Evolutionary conservation across 1,139 yeast genomes (phyloP), one percentile per base, ranked within the genome.

Genomic region (Lodderomyces jiufengensis): DNA sequence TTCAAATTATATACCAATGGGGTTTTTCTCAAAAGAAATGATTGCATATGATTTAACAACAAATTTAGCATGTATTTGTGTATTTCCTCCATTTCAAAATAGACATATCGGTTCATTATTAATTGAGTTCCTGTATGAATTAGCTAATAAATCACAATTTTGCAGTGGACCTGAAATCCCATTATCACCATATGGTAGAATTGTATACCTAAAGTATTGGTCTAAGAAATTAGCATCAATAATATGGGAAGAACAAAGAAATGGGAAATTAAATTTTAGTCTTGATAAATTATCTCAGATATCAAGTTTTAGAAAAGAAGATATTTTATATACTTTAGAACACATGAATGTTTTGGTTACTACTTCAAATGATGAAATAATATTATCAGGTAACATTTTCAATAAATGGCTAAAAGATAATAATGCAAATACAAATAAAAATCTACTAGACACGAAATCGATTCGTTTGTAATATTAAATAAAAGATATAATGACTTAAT

Each of bases 91-190:
- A 1, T 92, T 79, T 54, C 98, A 92, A 54, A 68, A 87, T 39
- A 72, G 75, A 27, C 82, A 79, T 15, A 59, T 90, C 25, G 98
- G 98, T 0, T 77, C 86, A 4, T 63, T 86, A 11, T 55, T 92
- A 31, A 86, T 92, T 22, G 90, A 86, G 41, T 85, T 87, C 47
- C 87, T 94, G 37, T 92, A 90, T 52, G 78, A 73, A 20, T 55
- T 87, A 14, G 85, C 95, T 0, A 63, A 66, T 33, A 44, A 49
- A 7, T 7, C 20, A 9, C 52, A 61, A 65, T 33, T 57, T 68
- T 22, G 49, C 20, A 88, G 96, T 39, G 95, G 97, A 0, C 98
- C 98, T 0, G 98, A 92, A 55, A 75, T 80, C 45, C 98, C 98
- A 0, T 63, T 92, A 13, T 84, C 95, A 5, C 82, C 83, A 0